Percentiles rank a stretch among this genome's conserved stretches.
Conservation (phyloP, 345 rosid genomes). For the Odontarrhena argentea region DNA sequence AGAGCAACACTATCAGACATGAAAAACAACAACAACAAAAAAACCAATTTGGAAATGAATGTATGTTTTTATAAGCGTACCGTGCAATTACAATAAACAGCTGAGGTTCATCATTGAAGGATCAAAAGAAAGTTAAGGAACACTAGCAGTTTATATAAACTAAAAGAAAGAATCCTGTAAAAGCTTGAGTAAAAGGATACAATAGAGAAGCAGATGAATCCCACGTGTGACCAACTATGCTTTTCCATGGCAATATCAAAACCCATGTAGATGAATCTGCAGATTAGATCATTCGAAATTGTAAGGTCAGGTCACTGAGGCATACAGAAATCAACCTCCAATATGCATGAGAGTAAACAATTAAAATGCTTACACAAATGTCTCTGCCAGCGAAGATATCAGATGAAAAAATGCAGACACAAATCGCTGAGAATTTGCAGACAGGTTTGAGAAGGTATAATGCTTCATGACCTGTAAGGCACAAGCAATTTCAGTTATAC, state of each 20-base stretch:
- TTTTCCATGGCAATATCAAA: conserved; percentile 98
- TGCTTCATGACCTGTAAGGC: conserved; percentile 78
- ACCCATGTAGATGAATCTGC: conserved; percentile 99
- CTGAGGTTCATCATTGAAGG: conserved; percentile 46
- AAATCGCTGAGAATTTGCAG: conserved; percentile 88
- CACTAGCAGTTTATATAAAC: conserved; percentile 28
- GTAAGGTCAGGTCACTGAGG: conserved; percentile 23
- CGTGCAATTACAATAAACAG: conserved; percentile 87
- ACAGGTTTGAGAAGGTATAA: conserved; percentile 88
- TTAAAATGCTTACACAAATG: conserved; percentile 67
- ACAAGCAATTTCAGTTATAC: conserved; percentile 1
- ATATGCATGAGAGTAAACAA: conserved; percentile 8
- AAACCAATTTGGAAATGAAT: not conserved
- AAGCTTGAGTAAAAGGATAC: conserved; percentile 68
- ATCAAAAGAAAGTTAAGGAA: conserved; percentile 53
- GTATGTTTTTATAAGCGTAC: conserved; percentile 42
- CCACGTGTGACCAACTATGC: conserved; percentile 98
- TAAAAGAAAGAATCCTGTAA: conserved; percentile 8
- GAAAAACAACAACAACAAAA: not conserved
- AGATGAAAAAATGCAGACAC: conserved; percentile 91
- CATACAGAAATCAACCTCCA: conserved; percentile 18
- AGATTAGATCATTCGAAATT: conserved; percentile 37
- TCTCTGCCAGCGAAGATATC: conserved; percentile 97
- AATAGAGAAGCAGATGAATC: conserved; percentile 92
- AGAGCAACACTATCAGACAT: conserved; percentile 38